A percentile compares a stretch with the other conserved stretches of the same genome.
Evolutionary conservation across 2,329 filamentous ascomycete species (phyloP).

Genomic region (Piedraia hortae): DNA sequence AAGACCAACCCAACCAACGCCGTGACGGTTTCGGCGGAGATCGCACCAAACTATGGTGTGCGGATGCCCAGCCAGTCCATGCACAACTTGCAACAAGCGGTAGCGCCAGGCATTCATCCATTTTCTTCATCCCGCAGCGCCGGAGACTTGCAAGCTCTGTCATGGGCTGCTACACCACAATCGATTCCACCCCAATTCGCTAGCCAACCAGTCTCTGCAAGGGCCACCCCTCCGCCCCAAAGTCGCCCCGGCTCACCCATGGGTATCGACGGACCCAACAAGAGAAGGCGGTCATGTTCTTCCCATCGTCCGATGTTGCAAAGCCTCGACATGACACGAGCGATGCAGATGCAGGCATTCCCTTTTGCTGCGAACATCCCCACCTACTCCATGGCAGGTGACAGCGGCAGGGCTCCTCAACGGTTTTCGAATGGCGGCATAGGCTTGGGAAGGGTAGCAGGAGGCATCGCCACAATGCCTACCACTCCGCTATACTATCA

Average conservation of each 20-base stretch:
- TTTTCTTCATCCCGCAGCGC: slow-evolving; percentile 33
- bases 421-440: no score
- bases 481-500: no score
- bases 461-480: no score
- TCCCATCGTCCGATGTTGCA: no score
- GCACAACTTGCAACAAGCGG: slow-evolving; percentile 12
- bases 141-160: slow-evolving; percentile 33
- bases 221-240: slow-evolving; percentile 30
- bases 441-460: no score
- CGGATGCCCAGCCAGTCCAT: slow-evolving; percentile 15
- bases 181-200: slow-evolving; percentile 8
- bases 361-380: no score
- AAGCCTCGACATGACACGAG: no score
- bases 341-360: no score
- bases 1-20: slow-evolving; percentile 38
- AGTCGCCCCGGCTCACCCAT: slow-evolving; percentile 50
- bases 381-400: no score
- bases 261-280: slow-evolving; percentile 33
- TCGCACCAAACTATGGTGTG: slow-evolving; percentile 5
- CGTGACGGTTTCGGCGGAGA: slow-evolving; percentile 6
- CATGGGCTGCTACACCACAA: slow-evolving; percentile 12
- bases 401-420: no score
- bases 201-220: slow-evolving; percentile 17
- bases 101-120: slow-evolving; percentile 9
- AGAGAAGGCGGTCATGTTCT: slow-evolving; percentile 43